A percentile compares a stretch with the other conserved stretches of the same genome.
phyloP scores from a whole-genome alignment of 1,284 basidiomycete genomes.

The Phaffia rhodozyma region DNA sequence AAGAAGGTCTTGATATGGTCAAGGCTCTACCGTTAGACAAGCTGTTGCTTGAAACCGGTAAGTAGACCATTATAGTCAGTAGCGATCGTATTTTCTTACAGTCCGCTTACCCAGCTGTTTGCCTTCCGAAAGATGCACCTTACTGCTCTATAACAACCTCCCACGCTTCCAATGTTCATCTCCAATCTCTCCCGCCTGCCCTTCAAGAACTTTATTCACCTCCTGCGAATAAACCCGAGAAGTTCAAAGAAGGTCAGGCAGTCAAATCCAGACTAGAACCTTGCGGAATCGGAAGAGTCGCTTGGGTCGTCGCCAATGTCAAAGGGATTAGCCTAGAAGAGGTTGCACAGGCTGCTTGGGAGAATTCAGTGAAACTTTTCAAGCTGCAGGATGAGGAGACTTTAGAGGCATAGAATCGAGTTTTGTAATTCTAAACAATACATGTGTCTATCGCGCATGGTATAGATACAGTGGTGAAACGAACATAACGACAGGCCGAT shows the following conservation, averaged over 20 bases:
- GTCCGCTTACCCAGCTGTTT: slow-evolving; percentile 1
- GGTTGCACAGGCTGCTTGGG: slow-evolving; percentile 50
- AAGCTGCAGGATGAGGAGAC: slow-evolving; percentile 31
- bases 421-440: no score
- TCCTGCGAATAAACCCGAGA: slow-evolving; percentile 51
- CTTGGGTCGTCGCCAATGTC: slow-evolving; percentile 58
- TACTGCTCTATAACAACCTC: slow-evolving; percentile 72
- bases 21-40: slow-evolving; percentile 51
- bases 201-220: slow-evolving; percentile 47
- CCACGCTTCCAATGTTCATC: slow-evolving; percentile 53
- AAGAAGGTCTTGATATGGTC: slow-evolving; percentile 53
- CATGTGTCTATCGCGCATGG: no score
- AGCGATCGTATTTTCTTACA: background rate
- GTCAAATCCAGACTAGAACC: slow-evolving; percentile 81
- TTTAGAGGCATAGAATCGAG: no score
- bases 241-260: slow-evolving; percentile 48
- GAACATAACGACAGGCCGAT: no score
- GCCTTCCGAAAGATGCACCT: slow-evolving; percentile 48
- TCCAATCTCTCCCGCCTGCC: slow-evolving; percentile 44
- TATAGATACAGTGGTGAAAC: no score
- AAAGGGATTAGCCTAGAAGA: slow-evolving; percentile 47
- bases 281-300: slow-evolving; percentile 56
- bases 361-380: slow-evolving; percentile 57
- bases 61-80: slow-evolving; percentile 20
- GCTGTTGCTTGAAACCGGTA: slow-evolving; percentile 70